phyloP scores from a whole-genome alignment of 768 basidiomycete genomes.

The Mycena vitilis region DNA sequence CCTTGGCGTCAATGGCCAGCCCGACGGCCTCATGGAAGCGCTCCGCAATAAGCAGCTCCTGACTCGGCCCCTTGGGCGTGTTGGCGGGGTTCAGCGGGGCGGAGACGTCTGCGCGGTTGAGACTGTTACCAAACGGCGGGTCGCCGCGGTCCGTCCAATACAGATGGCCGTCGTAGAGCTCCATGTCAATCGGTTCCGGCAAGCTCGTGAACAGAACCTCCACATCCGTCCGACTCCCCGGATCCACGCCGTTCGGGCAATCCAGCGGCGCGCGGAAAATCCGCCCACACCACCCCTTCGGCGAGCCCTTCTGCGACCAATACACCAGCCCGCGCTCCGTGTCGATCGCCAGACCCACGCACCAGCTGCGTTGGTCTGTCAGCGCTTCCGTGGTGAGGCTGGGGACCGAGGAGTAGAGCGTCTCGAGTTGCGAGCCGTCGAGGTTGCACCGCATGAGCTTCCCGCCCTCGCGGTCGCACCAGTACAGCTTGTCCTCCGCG shows the following conservation, averaged over 20 bases:
- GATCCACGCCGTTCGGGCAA: background rate
- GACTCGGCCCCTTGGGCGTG: conserved; percentile 19
- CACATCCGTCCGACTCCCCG: conserved; percentile 11
- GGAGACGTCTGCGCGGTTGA: conserved; percentile 32
- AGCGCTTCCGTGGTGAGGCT: conserved; percentile 11
- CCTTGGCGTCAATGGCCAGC: conserved; percentile 26
- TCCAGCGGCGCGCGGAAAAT: conserved; percentile 31
- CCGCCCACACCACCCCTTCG: conserved; percentile 24
- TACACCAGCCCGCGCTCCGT: conserved; percentile 25
- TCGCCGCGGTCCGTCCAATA: conserved; percentile 36
- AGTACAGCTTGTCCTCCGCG: conserved; percentile 19
- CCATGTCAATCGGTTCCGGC: conserved; percentile 32
- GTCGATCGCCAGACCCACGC: conserved; percentile 34
- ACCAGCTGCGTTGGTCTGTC: conserved; percentile 32
- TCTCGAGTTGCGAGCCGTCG: conserved; percentile 29
- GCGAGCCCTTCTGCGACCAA: conserved; percentile 35
- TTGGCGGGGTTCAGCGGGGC: background rate
- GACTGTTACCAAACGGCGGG: conserved; percentile 31
- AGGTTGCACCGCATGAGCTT: conserved; percentile 32
- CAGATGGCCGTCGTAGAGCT: conserved; percentile 13
- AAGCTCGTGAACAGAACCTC: conserved; percentile 25
- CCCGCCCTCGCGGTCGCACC: conserved; percentile 36
- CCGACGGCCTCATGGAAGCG: conserved; percentile 35
- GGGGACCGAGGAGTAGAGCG: conserved; percentile 27
- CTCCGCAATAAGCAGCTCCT: conserved; percentile 29